Evolutionary conservation across 2,329 filamentous ascomycete genomes (phyloP).

Genomic region (Phialophora chinensis): DNA sequence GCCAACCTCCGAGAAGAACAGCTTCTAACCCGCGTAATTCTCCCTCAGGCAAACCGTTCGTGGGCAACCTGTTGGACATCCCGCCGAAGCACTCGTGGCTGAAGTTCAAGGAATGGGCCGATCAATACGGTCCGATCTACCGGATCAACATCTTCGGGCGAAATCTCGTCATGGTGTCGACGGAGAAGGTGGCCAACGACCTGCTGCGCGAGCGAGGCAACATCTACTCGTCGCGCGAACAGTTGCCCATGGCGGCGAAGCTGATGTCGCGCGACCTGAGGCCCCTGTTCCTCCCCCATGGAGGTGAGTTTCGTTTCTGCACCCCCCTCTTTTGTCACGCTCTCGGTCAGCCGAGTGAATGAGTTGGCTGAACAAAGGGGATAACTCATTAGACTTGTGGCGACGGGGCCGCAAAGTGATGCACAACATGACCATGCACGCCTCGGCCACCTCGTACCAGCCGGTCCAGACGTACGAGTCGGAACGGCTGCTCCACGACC

Average conservation of each 20-base stretch:
- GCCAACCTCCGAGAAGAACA: not conserved
- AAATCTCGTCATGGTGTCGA: slow-evolving; percentile 47
- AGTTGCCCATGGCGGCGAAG: slow-evolving; percentile 45
- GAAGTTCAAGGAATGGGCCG: slow-evolving; percentile 49
- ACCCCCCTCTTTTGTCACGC: too few relatives aligned
- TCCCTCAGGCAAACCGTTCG: slow-evolving; percentile 34
- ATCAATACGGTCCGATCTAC: slow-evolving; percentile 51
- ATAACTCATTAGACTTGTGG: slow-evolving; percentile 37
- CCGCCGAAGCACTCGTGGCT: slow-evolving; percentile 49
- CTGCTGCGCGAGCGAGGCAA: slow-evolving; percentile 50
- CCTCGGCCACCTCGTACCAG: slow-evolving; percentile 43
- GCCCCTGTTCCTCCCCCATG: slow-evolving; percentile 44
- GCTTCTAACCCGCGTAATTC: not conserved
- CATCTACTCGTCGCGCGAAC: slow-evolving; percentile 48
- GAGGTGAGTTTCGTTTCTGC: slow-evolving; percentile 16
- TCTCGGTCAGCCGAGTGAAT: too few relatives aligned
- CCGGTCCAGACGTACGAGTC: slow-evolving; percentile 45
- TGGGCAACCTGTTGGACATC: slow-evolving; percentile 48
- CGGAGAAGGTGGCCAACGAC: slow-evolving; percentile 51
- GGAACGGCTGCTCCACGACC: slow-evolving; percentile 41
- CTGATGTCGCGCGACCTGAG: slow-evolving; percentile 43
- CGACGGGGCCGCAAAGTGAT: slow-evolving; percentile 45
- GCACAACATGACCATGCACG: slow-evolving; percentile 44
- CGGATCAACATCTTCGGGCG: slow-evolving; percentile 52
- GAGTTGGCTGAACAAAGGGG: not conserved